These are phyloP conservation scores for Mycena galericulata DNA, from an alignment of 768 basidiomycete genomes.

Conservation along the genomic window DNA sequence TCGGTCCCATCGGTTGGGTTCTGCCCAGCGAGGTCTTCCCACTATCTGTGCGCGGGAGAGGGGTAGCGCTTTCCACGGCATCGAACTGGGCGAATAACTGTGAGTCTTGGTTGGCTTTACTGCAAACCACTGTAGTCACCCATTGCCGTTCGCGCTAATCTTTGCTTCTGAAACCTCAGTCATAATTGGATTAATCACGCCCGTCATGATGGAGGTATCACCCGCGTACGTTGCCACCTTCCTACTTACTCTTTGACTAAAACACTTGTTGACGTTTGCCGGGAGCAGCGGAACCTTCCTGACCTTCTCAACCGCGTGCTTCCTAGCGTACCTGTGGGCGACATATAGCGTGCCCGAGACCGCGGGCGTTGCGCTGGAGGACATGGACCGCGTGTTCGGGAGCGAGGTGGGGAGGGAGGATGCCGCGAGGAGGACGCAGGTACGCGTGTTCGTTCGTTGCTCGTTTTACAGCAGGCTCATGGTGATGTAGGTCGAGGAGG, in stretches of 20 bases:
- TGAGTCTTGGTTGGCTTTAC: conserved; percentile 45
- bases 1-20: conserved; percentile 88
- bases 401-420: conserved; percentile 71
- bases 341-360: conserved; percentile 81
- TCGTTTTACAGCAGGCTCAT: neutral
- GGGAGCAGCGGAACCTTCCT: conserved; percentile 71
- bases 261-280: neutral
- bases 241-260: neutral
- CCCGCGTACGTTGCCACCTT: conserved; percentile 59
- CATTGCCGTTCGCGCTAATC: too few species aligned
- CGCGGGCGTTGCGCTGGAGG: conserved; percentile 79
- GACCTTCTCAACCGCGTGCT: conserved; percentile 73
- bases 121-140: too few species aligned
- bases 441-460: conserved; percentile 40
- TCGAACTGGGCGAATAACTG: conserved; percentile 92
- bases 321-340: conserved; percentile 77
- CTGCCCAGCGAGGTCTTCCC: conserved; percentile 89
- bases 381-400: conserved; percentile 77
- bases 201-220: conserved; percentile 71
- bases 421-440: conserved; percentile 61
- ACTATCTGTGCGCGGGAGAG: conserved; percentile 81
- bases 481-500: conserved; percentile 64
- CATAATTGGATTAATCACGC: conserved; percentile 80
- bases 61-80: conserved; percentile 85
- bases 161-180: conserved; percentile 53